Base-by-base conservation (phyloP, 768 basidiomycete genomes). In the Neoboletus subvelutipes region DNA sequence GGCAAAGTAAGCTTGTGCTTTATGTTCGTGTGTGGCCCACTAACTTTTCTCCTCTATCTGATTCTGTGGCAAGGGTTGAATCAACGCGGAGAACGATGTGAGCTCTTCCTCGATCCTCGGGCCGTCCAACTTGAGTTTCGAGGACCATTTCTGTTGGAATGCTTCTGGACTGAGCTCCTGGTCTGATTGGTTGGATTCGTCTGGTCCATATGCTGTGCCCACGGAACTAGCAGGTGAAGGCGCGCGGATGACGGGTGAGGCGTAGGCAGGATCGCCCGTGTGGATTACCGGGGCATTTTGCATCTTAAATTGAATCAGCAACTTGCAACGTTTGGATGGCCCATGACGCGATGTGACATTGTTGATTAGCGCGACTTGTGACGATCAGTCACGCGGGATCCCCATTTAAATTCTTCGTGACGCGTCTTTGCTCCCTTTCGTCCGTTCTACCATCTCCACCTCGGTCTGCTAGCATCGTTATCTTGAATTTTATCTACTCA, bases 161-260 rank as follows among this genome's bases (percentile, higher is more conserved):
- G 68, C 73, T 54, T 73, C 67, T 47, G 74, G 66, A 45, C 68
- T 66, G 39, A 80, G 65, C 56, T 71, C 72, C n/a, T 57, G 57
- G 54, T 80, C 79, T 4, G 73, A 73, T n/a, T 66, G 66, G 37
- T 62, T 64, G n/a, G 80, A 79, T 59, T 79, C 76, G 61, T 80
- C 80, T 17, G 68, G 69, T 8, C 74, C 77, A 33, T 80, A 80
- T n/a, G 75, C 71, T 41, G 79, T 80, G 37, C 76, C 78, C 48
- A 80, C 71, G 15, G 79, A 78, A 50, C 76, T 78, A 9, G 76
- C 76, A 31, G 79, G 80, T 3, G 79, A 80, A 5, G 77, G 74
- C 9, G 76, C 72, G 36, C 79, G 76, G 22, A 80, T 73, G 55
- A 80, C 69, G 3, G 79, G 78, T 1, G 79, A 71, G 33, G 74